These are phyloP conservation scores for Quillaja saponaria DNA, from an alignment of 306 rosid genomes.

Conservation along the genomic window DNA sequence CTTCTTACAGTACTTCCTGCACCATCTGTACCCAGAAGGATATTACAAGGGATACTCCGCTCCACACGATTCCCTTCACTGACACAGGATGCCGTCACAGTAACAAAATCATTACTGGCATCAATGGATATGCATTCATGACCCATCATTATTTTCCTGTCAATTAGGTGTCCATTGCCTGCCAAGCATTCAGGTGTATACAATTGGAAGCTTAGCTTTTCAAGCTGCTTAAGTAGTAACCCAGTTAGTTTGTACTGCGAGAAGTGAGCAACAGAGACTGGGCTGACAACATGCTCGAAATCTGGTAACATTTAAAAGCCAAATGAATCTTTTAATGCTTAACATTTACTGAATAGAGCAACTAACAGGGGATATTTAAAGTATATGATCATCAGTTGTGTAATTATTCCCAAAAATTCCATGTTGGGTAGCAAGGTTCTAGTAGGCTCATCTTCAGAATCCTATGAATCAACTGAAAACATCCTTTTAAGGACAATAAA, in stretches of 20 bases:
- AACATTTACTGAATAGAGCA: too few relatives aligned
- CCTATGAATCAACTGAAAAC: too few relatives aligned
- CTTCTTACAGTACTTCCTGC: conserved; percentile 86
- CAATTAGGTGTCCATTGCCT: conserved; percentile 37
- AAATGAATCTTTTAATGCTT: too few relatives aligned
- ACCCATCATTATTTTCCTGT: conserved; percentile 65
- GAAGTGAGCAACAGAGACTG: conserved; percentile 87
- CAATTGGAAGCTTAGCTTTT: conserved; percentile 58
- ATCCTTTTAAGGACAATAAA: conserved; percentile 20
- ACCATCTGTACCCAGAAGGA: conserved; percentile 84
- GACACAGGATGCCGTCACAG: conserved; percentile 56
- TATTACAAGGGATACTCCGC: conserved; percentile 58
- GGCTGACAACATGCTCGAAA: conserved; percentile 71
- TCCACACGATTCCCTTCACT: conserved; percentile 53
- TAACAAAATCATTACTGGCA: conserved; percentile 48
- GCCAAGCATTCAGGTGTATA: conserved; percentile 44
- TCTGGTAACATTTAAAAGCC: conserved; percentile 54
- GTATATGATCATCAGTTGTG: too few relatives aligned
- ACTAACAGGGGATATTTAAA: too few relatives aligned
- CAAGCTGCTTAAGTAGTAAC: conserved; percentile 67
- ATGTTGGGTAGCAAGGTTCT: too few relatives aligned
- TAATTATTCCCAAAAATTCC: too few relatives aligned
- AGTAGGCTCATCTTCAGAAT: too few relatives aligned
- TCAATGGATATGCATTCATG: conserved; percentile 75
- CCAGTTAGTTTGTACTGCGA: conserved; percentile 74